Evolutionary conservation across 2,329 filamentous ascomycete genomes (phyloP), one percentile per base, ranked within the genome.

Genomic region (Fusarium hostae): DNA sequence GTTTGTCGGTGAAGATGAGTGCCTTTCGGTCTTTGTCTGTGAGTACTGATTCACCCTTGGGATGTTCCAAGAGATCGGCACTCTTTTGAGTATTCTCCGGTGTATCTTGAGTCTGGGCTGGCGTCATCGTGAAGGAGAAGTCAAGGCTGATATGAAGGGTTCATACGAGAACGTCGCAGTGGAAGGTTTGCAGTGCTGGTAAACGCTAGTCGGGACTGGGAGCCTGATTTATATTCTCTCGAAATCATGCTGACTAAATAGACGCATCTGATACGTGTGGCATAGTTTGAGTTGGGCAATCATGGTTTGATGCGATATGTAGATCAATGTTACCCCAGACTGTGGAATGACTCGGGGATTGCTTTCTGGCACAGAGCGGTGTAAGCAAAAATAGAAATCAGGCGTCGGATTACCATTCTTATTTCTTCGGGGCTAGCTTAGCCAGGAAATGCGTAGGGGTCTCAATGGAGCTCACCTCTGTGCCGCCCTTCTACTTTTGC

Each of bases 11-110:
- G 9, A 62, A 62, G 3, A 45, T 18, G 5, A 62, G 54, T 4
- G 32, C 32, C 40, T 62, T 62, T 10, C 59, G 59, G 13, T 62
- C 59, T 20, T 60, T 62, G 0, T 59, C 40, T 47, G 59, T 62
- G 9, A 62, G 59, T 16, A 62, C 40, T 2, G 59, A 62, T 9
- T 59, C 40, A 0, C 37, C 34, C 18, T 62, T 62, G 5, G 59
- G 30, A 11, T 32, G 40, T 9, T 47, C 56, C 26, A 59, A 39
- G 22, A 61, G 54, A 32, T 62, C 54, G 1, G 34, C 37, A 20
- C 59, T 62, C 59, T 59, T 62, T 40, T 44, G 48, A 20, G 48
- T 16, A n/a, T 20, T 26, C 32, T 52, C 48, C 6, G 22, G 4
- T 26, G 48, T 52, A 12, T 52, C 32, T 16, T 39, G 32, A 6